Evolutionary conservation across 2,329 filamentous ascomycete genomes (phyloP), one percentile per base, ranked within the genome.

Genomic region (Blastomyces emzantsi): DNA sequence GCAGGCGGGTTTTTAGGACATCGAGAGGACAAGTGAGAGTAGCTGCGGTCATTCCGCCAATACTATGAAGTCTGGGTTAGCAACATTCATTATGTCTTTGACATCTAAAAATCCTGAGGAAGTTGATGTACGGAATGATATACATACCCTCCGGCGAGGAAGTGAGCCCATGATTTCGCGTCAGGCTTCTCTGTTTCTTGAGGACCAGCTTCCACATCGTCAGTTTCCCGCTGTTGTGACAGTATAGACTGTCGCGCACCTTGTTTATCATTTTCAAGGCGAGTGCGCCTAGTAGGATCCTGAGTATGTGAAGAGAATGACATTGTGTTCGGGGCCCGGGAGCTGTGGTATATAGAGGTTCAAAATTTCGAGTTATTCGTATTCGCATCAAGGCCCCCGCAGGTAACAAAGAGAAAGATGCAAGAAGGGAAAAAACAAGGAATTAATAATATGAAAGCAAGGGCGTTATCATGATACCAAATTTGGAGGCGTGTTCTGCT

Each of bases 11-110:
- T 76, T 95, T 96, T 61, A 97, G 83, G 47, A 97, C 92, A 73
- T 97, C 92, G 65, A 97, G 88, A 22, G 92, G 92, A 11, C 90
- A 92, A 1, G 92, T 97, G 22, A 97, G 78, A n/a, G 90, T 87
- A 25, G 93, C 90, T 15, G 93, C 88, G 28, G 90, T 92, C 87
- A 96, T 95, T 69, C 92, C 92, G 69, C 92, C 92, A 61, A 90
- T 78, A 51, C 92, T 95, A 68, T 54, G 45, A 30, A 47, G 6
- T 9, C 2, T 49, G 13, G 43, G 67, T 67, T 64, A 64, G 56
- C 7, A 64, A 60, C 61, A 62, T 62, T 62, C 51, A 56, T 67
- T 39, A 64, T 66, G 55, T 58, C 25, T 9, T 52, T 36, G 19
- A 39, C n/a, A 15, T 39, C 17, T 43, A 43, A 8, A 56, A 47